A percentile compares a stretch with the other conserved stretches of the same genome.
These are phyloP conservation scores for Rhodotorula babjevae DNA, from an alignment of 768 basidiomycete species.

Conservation along the genomic window DNA sequence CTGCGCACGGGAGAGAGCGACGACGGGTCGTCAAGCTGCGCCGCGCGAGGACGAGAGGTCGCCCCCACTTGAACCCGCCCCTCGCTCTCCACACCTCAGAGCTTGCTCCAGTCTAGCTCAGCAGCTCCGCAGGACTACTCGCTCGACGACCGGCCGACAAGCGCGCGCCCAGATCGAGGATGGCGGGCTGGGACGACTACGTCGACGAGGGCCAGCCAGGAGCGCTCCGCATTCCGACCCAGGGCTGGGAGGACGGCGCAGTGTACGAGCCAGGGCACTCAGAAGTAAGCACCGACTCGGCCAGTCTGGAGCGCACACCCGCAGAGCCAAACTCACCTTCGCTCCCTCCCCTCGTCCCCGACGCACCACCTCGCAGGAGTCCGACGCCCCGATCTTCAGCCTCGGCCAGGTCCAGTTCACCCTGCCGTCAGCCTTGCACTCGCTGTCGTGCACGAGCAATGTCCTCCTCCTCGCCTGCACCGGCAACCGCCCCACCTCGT, in stretches of 20 bases:
- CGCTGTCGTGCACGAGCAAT: constrained; percentile 35
- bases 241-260: constrained; percentile 25
- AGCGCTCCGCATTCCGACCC: background rate
- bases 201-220: constrained; percentile 6
- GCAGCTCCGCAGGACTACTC: background rate
- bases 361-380: constrained; percentile 19
- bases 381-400: constrained; percentile 27
- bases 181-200: constrained; percentile 17
- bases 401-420: constrained; percentile 38
- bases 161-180: background rate
- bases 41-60: no score
- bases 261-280: constrained; percentile 18
- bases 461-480: constrained; percentile 28
- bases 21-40: no score
- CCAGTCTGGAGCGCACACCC: no score
- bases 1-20: no score
- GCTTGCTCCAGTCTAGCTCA: background rate
- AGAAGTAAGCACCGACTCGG: background rate
- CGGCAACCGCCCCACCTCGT: constrained; percentile 7
- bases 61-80: no score
- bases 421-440: constrained; percentile 15
- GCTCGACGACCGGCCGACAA: background rate
- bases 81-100: no score
- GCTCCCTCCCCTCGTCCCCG: background rate
- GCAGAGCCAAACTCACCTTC: background rate